These are phyloP conservation scores for Aquilaria yunnanensis DNA, from an alignment of 345 rosid species.

Conservation along the genomic window DNA sequence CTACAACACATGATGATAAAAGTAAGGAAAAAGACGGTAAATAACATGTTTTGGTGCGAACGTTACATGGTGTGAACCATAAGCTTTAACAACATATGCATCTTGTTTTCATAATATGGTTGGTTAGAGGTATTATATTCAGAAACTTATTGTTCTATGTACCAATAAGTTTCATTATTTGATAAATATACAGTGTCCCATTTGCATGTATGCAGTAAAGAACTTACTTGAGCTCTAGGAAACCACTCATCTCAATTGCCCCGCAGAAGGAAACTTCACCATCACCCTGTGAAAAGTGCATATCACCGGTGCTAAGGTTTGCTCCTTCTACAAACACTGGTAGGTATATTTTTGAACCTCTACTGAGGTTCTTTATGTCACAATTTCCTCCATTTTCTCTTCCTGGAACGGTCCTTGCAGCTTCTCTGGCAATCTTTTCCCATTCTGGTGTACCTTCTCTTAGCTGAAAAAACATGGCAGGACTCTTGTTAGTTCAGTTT, in stretches of 20 bases:
- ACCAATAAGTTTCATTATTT: background rate
- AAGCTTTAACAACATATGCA: background rate
- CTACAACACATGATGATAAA: conserved; percentile 18
- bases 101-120: background rate
- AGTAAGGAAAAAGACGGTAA: conserved; percentile 58
- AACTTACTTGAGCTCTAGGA: conserved; percentile 70
- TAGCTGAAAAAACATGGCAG: conserved; percentile 30
- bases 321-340: conserved; percentile 92
- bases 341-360: conserved; percentile 80
- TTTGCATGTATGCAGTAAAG: conserved; percentile 5
- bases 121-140: background rate
- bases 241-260: conserved; percentile 91
- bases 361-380: conserved; percentile 81
- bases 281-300: conserved; percentile 98
- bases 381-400: conserved; percentile 98
- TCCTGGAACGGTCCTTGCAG: conserved; percentile 87
- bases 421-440: conserved; percentile 67
- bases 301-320: conserved; percentile 86
- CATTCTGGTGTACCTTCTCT: conserved; percentile 59
- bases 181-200: background rate
- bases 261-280: conserved; percentile 95
- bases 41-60: conserved; percentile 95
- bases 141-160: background rate
- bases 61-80: background rate
- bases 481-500: too few species aligned